Evolutionary conservation across 495 filamentous ascomycete genomes (phyloP), one percentile per base, ranked within the genome.

Genomic region (Annulohypoxylon moriforme): DNA sequence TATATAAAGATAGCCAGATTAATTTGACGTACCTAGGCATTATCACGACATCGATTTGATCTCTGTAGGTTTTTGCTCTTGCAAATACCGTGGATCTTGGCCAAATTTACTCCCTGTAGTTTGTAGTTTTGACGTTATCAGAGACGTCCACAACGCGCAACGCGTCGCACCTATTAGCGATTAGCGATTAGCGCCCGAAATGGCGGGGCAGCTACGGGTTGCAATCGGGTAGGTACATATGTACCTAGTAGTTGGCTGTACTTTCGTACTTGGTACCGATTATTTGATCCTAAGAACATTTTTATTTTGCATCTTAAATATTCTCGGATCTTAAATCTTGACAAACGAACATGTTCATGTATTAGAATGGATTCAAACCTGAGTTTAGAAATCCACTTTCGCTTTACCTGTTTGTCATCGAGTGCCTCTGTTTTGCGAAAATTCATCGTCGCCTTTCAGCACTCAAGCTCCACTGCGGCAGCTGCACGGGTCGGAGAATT

Each of bases 1-100:
- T 24, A 13, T 34, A 34, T n/a, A 1, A 40, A 38, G 22, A 31
- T 27, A 20, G 42, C 44, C 16, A 16, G 22, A 57, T 24, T 16
- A 14, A 29, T 47, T 58, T 29, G 4, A 24, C 42, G 27, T 82
- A 85, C 84, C 85, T 85, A 50, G 85, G 85, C 85, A 87, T 87
- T 76, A 77, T 79, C 68, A 65, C 52, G 72, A 73, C 78, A 83
- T 82, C 60, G 73, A 76, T 14, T 55, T 25, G 42, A 61, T 14
- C 25, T 52, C 53, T 57, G 14, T 50, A 56, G 60, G 42, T 18
- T 52, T 65, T 49, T 65, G 25, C 27, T 9, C 20, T 52, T 33
- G 34, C n/a, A 56, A 11, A 42, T 38, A 14, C 16, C 18, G 13
- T 10, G 13, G 4, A 36, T 11, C 36, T n/a, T 40, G 36, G 5